A percentile compares a stretch with the other conserved stretches of the same genome.
Evolutionary conservation across 805 yeast genomes (phyloP).

Genomic region (Maudiozyma bulderi): DNA sequence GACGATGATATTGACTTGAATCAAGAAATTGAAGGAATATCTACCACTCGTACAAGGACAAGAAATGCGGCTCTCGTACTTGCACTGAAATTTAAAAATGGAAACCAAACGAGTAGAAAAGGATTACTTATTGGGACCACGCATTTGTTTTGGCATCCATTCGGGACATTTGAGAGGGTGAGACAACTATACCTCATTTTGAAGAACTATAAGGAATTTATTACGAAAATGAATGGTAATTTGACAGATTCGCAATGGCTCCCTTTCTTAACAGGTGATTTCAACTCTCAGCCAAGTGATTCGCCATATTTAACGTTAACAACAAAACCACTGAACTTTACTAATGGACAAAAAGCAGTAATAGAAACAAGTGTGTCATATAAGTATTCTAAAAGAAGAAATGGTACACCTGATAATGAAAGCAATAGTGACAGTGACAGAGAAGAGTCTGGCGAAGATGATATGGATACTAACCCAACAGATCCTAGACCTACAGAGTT

Average conservation of each 20-base stretch:
- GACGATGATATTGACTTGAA: conserved; percentile 15
- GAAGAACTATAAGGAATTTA: conserved; percentile 43
- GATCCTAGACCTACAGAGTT: conserved; percentile 50
- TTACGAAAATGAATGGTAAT: conserved; percentile 30
- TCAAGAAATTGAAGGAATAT: conserved; percentile 33
- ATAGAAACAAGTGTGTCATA: conserved; percentile 53
- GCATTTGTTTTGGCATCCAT: conserved; percentile 92
- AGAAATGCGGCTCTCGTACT: conserved; percentile 60
- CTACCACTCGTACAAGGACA: conserved; percentile 47
- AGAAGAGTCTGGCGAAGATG: conserved; percentile 34
- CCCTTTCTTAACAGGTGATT: conserved; percentile 74
- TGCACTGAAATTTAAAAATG: conserved; percentile 42
- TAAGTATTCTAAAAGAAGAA: conserved; percentile 39
- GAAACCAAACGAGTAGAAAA: conserved; percentile 22
- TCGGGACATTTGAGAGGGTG: conserved; percentile 80
- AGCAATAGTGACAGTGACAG: conserved; percentile 37
- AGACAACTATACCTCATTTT: conserved; percentile 66
- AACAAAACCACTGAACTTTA: conserved; percentile 48
- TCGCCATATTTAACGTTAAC: conserved; percentile 70
- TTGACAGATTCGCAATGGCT: conserved; percentile 27
- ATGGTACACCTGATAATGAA: conserved; percentile 30
- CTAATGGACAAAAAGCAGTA: conserved; percentile 41
- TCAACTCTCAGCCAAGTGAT: conserved; percentile 77
- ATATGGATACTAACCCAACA: conserved; percentile 39
- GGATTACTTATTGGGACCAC: conserved; percentile 74